Percentiles rank a stretch among this genome's conserved stretches.
These are phyloP conservation scores for Epichloe coenophiala DNA, from an alignment of 2,329 filamentous ascomycete genomes.

Conservation along the genomic window DNA sequence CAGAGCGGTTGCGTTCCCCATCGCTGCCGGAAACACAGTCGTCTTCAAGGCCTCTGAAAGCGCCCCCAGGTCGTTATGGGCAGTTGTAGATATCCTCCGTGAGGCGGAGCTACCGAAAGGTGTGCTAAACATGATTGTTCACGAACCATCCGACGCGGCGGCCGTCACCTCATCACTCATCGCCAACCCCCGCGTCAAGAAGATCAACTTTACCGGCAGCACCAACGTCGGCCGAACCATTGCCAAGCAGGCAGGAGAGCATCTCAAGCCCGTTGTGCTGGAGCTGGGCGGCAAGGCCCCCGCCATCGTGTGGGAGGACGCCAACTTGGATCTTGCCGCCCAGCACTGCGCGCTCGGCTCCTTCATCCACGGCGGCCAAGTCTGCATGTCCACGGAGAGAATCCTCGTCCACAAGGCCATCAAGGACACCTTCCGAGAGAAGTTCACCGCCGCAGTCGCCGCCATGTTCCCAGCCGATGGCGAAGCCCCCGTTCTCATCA, in stretches of 20 bases:
- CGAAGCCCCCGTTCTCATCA: slow-evolving; percentile 57
- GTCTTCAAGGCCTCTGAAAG: slow-evolving; percentile 61
- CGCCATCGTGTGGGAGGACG: slow-evolving; percentile 68
- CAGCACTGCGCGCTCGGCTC: slow-evolving; percentile 53
- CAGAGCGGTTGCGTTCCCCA: slow-evolving; percentile 44
- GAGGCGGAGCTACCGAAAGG: slow-evolving; percentile 67
- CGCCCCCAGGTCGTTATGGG: slow-evolving; percentile 46
- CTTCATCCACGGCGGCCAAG: slow-evolving; percentile 63
- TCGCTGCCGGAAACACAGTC: slow-evolving; percentile 67
- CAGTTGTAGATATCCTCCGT: slow-evolving; percentile 48
- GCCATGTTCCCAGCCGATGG: slow-evolving; percentile 39
- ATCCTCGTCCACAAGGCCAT: slow-evolving; percentile 45
- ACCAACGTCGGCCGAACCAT: slow-evolving; percentile 63
- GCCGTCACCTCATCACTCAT: slow-evolving; percentile 56
- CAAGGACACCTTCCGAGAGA: slow-evolving; percentile 30
- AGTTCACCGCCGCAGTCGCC: slow-evolving; percentile 25
- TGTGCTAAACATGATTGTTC: slow-evolving; percentile 58
- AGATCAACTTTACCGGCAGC: slow-evolving; percentile 78
- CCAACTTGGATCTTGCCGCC: slow-evolving; percentile 60
- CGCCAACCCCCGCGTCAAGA: slow-evolving; percentile 53
- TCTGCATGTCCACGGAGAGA: slow-evolving; percentile 77
- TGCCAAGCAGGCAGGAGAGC: slow-evolving; percentile 52
- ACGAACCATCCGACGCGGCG: slow-evolving; percentile 51
- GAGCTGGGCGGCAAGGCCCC: slow-evolving; percentile 76
- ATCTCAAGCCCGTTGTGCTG: slow-evolving; percentile 67